A percentile compares a stretch with the other conserved stretches of the same genome.
Conservation (phyloP, 176 grass and related monocot genomes). For the Rhynchospora tenuis region DNA sequence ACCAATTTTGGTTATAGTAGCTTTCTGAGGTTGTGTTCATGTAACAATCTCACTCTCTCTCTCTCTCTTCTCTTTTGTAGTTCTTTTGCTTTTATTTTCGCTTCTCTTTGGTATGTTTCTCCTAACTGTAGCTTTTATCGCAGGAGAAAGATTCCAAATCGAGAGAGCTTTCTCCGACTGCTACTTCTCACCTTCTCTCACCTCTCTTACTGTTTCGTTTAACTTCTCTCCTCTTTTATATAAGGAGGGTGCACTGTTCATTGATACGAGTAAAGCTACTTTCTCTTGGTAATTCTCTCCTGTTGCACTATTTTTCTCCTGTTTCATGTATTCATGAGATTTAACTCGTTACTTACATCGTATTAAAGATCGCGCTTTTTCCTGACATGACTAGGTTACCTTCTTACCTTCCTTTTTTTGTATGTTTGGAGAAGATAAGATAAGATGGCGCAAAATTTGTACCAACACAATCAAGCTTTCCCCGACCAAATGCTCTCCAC, state of each 20-base stretch:
- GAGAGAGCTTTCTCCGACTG: conserved; percentile 22
- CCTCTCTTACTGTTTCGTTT: conserved; percentile 11
- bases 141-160: conserved; percentile 20
- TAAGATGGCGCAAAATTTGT: conserved; percentile 60
- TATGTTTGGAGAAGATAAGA: conserved; percentile 16
- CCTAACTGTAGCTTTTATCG: conserved; percentile 30
- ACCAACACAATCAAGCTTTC: conserved; percentile 51
- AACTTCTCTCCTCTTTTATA: background rate
- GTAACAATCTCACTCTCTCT: conserved; percentile 8
- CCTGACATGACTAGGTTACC: conserved; percentile 28
- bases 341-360: conserved; percentile 19
- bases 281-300: background rate
- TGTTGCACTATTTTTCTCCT: conserved; percentile 2
- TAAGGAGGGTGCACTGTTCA: background rate
- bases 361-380: conserved; percentile 26
- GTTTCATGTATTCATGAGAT: background rate
- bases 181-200: conserved; percentile 22
- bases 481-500: conserved; percentile 22
- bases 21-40: conserved; percentile 18
- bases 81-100: conserved; percentile 5
- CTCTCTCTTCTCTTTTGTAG: background rate
- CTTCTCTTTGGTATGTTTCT: conserved; percentile 20
- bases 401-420: conserved; percentile 19
- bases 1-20: conserved; percentile 24
- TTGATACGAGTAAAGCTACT: background rate